phyloP scores from a whole-genome alignment of 495 filamentous ascomycete species.

The Penicillium soppii region DNA sequence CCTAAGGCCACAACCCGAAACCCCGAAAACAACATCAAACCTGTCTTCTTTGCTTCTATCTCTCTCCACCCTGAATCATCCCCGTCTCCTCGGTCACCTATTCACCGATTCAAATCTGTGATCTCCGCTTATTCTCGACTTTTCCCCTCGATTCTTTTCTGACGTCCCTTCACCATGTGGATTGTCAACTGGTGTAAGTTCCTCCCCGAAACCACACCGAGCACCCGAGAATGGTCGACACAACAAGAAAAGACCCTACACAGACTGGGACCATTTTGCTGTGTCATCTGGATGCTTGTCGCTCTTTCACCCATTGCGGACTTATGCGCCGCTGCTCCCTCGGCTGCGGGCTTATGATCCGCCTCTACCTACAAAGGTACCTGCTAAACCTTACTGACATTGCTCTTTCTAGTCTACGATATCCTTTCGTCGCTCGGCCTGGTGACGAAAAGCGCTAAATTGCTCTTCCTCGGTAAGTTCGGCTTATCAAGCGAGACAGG shows the following conservation, averaged over 20 bases:
- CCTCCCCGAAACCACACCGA: constrained; percentile 12
- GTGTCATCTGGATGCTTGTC: too few relatives aligned
- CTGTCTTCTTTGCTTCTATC: constrained; percentile 35
- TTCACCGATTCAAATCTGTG: constrained; percentile 9
- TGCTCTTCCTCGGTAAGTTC: constrained; percentile 90
- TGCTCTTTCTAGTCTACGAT: constrained; percentile 74
- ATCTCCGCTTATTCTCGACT: constrained; percentile 7
- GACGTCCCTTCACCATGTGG: constrained; percentile 68
- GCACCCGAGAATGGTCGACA: too few relatives aligned
- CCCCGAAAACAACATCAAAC: constrained; percentile 36
- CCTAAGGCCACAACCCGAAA: constrained; percentile 21
- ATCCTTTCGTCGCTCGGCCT: constrained; percentile 86
- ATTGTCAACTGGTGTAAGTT: constrained; percentile 93
- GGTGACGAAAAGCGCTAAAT: constrained; percentile 94
- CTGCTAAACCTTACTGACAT: constrained; percentile 10
- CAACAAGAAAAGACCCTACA: too few relatives aligned
- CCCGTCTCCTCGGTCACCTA: constrained; percentile 8
- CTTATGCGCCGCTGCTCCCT: constrained; percentile 7
- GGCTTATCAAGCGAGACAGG: too few relatives aligned
- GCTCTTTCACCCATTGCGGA: not conserved
- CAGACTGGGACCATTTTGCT: too few relatives aligned
- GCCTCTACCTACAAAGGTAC: not conserved
- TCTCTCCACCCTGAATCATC: constrained; percentile 19
- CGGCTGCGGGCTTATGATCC: constrained; percentile 19
- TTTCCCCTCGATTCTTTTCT: constrained; percentile 2